Evolutionary conservation across 139 green algal species (phyloP), one percentile per base, ranked within the genome.

Genomic region (Chlamydomonas incerta): DNA sequence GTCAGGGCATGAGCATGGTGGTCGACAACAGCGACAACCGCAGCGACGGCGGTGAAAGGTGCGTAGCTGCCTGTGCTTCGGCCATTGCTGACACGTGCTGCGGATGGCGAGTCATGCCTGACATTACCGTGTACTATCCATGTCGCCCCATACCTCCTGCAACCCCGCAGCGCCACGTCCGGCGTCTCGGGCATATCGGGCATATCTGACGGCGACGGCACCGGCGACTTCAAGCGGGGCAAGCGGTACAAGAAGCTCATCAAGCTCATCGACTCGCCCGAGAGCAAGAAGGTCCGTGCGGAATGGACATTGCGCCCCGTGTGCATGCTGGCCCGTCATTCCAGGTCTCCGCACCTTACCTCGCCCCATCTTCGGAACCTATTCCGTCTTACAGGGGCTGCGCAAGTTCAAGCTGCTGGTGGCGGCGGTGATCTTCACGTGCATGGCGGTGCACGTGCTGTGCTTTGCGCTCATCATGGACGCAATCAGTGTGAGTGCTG

Each of bases 221-320:
- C 67, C 52, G 33, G 67, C 31, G 76, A 83, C 41, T 83, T 83
- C 63, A 68, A 83, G 62, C 60, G 76, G n/a, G 76, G 76, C 26
- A 83, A 83, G 62, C 76, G 76, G 29, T 83, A 73, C 76, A 34
- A 57, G 28, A 83, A 83, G 62, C 62, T 83, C 6, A 46, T 83
- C 62, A 72, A 73, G 37, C 62, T 83, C 24, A 62, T 83, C 31
- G 60, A 83, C 35, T 73, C 76, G 1, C 60, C 62, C 0, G 37
- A 83, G 60, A 62, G 60, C 17, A 62, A 83, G 76, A 62, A 52
- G 60, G 76, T 35, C 26, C 34, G 20, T 1, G 41, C 41, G 41
- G 41, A n/a, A n/a, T n/a, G n/a, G n/a, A n/a, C n/a, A n/a, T n/a
- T n/a, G n/a, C n/a, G n/a, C n/a, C n/a, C 34, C 47, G 65, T 47